A percentile compares a stretch with the other conserved stretches of the same genome.
Evolutionary conservation across 2,329 filamentous ascomycete genomes (phyloP).

Genomic region (Lasiodiplodia theobromae): DNA sequence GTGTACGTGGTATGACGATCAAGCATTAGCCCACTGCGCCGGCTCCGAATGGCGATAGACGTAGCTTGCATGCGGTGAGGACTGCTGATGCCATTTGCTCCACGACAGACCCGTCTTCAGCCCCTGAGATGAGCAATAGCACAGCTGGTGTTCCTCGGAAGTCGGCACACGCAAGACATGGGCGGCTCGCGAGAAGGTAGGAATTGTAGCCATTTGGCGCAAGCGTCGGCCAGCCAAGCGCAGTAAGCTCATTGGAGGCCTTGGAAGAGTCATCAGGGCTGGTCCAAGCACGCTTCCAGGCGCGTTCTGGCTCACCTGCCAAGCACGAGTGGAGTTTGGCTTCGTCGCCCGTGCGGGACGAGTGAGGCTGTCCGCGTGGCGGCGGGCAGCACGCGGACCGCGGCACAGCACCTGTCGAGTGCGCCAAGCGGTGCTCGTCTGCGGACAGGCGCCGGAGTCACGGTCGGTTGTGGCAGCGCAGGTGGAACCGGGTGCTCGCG

Average conservation of each 20-base stretch:
- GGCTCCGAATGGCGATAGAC: conserved; percentile 8
- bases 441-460: conserved; percentile 2
- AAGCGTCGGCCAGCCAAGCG: not conserved
- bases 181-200: not conserved
- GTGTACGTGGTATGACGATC: not conserved
- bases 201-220: not conserved
- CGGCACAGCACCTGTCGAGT: not conserved
- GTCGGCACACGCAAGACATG: not conserved
- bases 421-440: not conserved
- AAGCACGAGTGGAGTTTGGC: not conserved
- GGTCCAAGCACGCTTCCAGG: conserved; percentile 8
- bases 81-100: conserved; percentile 11
- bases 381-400: not conserved
- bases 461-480: not conserved
- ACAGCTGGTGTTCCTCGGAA: conserved; percentile 1
- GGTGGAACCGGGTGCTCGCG: not conserved
- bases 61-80: conserved; percentile 17
- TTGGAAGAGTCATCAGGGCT: conserved; percentile 10
- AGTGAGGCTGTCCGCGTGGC: conserved; percentile 17
- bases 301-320: conserved; percentile 3
- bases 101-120: not conserved
- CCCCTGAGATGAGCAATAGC: conserved; percentile 3
- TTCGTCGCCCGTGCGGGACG: not conserved
- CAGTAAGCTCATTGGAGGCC: not conserved
- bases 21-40: conserved; percentile 7